Evolutionary conservation across 768 basidiomycete genomes (phyloP), one percentile per base, ranked within the genome.

Genomic region (Russula brevipes): DNA sequence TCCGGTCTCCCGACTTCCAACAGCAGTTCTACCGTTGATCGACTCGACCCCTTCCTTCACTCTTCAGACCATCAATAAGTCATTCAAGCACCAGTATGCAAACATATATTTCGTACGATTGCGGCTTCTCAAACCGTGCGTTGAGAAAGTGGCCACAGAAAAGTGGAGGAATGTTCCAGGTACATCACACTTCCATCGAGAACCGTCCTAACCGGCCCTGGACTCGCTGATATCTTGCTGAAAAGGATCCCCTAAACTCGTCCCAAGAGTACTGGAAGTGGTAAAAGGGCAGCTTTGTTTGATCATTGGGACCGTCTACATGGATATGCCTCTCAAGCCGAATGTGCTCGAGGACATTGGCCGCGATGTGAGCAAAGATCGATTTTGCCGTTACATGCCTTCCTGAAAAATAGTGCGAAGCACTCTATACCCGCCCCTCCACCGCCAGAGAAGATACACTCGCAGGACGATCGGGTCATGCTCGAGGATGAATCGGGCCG

Each of bases 281-380:
- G 77, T 85, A 51, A 90, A 92, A 69, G 88, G 88, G 1, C 79
- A 88, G 69, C 77, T 96, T 59, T 97, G 94, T 74, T 98, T 88
- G 73, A 82, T 98, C 64, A 78, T 97, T 58, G 97, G 97, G 4
- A 99, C 97, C 0, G 87, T 98, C 6, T 99, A 98, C 73, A 88
- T 98, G 86, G 94, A 99, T 64, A 99, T 99, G 97, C 92, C 94
- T 9, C 79, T 98, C 56, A 99, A 99, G 71, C 96, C 96, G 0
- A 98, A 98, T 70, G 91, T 99, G n/a, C 81, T 99, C 65, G 89
- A 94, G 69, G 97, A 99, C 66, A 83, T 98, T 67, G 93, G 88
- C 30, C 82, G 91, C 73, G 94, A 99, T 69, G 97, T 98, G 70
- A 68, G 91, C 79, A 16, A 10, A 42, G 31, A 39, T 47, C n/a